A percentile compares a stretch with the other conserved stretches of the same genome.
phyloP scores from a whole-genome alignment of 257 asterid genomes.

The Catharanthus roseus region DNA sequence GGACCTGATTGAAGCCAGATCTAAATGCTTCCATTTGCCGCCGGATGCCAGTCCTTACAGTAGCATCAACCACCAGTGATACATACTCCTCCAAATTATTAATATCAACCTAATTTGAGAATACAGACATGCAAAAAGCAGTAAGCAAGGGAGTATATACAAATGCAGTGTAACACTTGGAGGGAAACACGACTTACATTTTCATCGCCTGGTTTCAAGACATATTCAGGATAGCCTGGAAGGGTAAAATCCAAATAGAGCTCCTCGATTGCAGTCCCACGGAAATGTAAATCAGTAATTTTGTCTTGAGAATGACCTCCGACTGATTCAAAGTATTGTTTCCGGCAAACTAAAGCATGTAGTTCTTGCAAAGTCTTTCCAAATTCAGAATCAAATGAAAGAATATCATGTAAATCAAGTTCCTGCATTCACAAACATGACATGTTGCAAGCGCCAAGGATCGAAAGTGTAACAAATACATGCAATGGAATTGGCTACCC shows the following conservation, averaged over 20 bases:
- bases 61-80: conserved; percentile 78
- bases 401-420: conserved; percentile 84
- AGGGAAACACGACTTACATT: conserved; percentile 36
- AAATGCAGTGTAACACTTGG: conserved; percentile 7
- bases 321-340: conserved; percentile 52
- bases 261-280: conserved; percentile 78
- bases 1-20: conserved; percentile 94
- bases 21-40: conserved; percentile 92
- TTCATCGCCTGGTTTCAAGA: conserved; percentile 59
- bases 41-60: conserved; percentile 67
- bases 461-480: background rate
- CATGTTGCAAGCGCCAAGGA: background rate
- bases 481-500: background rate
- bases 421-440: conserved; percentile 41
- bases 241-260: conserved; percentile 90
- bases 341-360: conserved; percentile 81
- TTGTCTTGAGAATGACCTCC: conserved; percentile 43
- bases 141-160: background rate
- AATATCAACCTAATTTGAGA: conserved; percentile 58
- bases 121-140: background rate
- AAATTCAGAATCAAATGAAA: conserved; percentile 70
- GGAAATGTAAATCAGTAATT: conserved; percentile 44
- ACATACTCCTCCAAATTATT: conserved; percentile 78
- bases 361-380: conserved; percentile 85
- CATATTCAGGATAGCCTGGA: conserved; percentile 90